Base-by-base conservation (phyloP, 768 basidiomycete genomes). In the Lentinula sp. region DNA sequence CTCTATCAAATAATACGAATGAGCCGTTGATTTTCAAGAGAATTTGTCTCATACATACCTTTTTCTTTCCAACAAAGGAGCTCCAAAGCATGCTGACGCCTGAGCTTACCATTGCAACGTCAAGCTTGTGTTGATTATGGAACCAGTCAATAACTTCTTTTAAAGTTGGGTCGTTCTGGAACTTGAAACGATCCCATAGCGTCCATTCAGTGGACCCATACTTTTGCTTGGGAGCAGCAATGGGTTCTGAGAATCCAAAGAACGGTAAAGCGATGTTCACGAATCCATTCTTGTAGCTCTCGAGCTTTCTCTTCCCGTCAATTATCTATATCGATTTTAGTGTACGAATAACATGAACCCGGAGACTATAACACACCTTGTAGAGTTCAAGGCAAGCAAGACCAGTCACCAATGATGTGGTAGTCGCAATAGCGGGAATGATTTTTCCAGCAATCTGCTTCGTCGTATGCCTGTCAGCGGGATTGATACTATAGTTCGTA, bases 381-480 rank as follows among this genome's bases (percentile, higher is more conserved):
- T 96, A 98, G 43, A 99, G 83, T 75, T 99, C 97, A 56, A 98
- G 74, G 74, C 96, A 98, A 50, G 96, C 93, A 61, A 98, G 74
- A 18, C 96, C 96, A n/a, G 93, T 93, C 52, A 97, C 91, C 54
- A 98, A 83, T 16, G 95, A 88, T 1, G 97, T 98, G 4, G 96
- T 98, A 5, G 96, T 98, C n/a, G 95, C 96, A 69, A 98, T 98
- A 21, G 97, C 97, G 61, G 97, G 97, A 65, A 99, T 98, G 70
- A 98, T 98, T 80, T 98, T 98, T 53, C 97, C 96, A 13, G 95
- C 95, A 69, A 98, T 96, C 73, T 95, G 91, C 78, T 98, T 98
- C 45, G 97, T 98, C 56, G 87, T 83, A 76, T 98, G 95, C 57
- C 87, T 83, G 74, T 95, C 93, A 13, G 95, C 93, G 18, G 82